Evolutionary conservation across 768 basidiomycete genomes (phyloP), one percentile per base, ranked within the genome.

Genomic region (Galerina sulciceps): DNA sequence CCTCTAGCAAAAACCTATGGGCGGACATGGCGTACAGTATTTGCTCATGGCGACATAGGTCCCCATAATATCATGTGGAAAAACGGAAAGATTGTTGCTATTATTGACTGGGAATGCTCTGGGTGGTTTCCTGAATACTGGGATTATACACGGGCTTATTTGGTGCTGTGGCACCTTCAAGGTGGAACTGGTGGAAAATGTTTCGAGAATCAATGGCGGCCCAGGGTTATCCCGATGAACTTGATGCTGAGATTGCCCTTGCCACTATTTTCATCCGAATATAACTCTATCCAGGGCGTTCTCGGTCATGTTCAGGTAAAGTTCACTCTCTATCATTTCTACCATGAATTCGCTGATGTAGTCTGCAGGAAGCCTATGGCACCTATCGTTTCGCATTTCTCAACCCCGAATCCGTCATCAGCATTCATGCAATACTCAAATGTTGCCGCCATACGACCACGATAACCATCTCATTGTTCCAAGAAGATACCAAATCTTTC

Each of bases 21-120:
- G 15, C 58, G 54, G 2, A 40, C 17, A 40, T 63, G 51, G 35
- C 47, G 44, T 1, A 60, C 62, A n/a, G 55, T 61, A 20, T 67
- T 71, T 55, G 55, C 64, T 10, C 71, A 73, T 55, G 62, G 61
- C 10, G 71, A 73, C 49, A 23, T 71, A 5, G 56, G 51, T 17
- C 58, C 65, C 10, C 42, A 61, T 26, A 70, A 71, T 46, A 68
- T 73, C 41, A 47, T 73, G 22, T 65, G 69, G 50, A 57, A 66
- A 23, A 58, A 62, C 44, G 66, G 67, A 2, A 59, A 55, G 6
- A 59, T 73, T 31, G 63, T 56, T 2, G 67, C 62, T 15, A 65
- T 72, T 26, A 65, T 73, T 42, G 71, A 72, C 34, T 73, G 71
- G 71, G 71, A 71, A 47, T 60, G 40, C 47, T 53, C 71, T 9